Evolutionary conservation across 2,329 filamentous ascomycete species (phyloP), one percentile per base, ranked within the genome.

Genomic region (Fusarium cyanostomum): DNA sequence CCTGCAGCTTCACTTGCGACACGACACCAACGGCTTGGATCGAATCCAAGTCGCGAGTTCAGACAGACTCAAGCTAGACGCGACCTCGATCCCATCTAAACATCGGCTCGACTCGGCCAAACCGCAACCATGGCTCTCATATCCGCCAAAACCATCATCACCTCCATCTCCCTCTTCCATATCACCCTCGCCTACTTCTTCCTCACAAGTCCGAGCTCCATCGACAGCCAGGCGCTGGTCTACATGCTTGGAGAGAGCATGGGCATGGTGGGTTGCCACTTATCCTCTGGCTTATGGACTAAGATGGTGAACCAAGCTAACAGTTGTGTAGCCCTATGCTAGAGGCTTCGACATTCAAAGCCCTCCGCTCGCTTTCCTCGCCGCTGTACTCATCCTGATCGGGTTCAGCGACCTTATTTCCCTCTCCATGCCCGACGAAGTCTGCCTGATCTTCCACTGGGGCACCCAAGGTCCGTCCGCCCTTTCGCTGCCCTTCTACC

Each of bases 131-230:
- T 97, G 94, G 90, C 87, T 28, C 82, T 96, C 75, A 84, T 97
- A 72, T 93, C 92, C 3, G 88, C 89, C 59, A 90, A 86, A 73
- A 92, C 89, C 8, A 89, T 97, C 75, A 89, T 97, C 70, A 90
- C 91, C 69, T 89, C 88, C 49, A 81, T 97, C 68, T 91, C 90
- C 68, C 85, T 96, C 74, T 92, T 95, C 80, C 92, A 97, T 79
- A 78, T 97, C 65, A 92, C 91, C 7, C 81, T 95, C 44, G 92
- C 89, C 70, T 93, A 89, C 78, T 92, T 95, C 80, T 90, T 97
- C 79, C 83, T 96, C 70, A 89, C 86, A 37, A 88, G 84, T 56
- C 94, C 94, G 7, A 79, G 80, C 60, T 82, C 85, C 38, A 83
- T 97, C 70, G 87, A 91, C 44, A 89, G 94, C 72, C 92, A 96